phyloP scores from a whole-genome alignment of 306 rosid species.

The Dryas alaskensis region DNA sequence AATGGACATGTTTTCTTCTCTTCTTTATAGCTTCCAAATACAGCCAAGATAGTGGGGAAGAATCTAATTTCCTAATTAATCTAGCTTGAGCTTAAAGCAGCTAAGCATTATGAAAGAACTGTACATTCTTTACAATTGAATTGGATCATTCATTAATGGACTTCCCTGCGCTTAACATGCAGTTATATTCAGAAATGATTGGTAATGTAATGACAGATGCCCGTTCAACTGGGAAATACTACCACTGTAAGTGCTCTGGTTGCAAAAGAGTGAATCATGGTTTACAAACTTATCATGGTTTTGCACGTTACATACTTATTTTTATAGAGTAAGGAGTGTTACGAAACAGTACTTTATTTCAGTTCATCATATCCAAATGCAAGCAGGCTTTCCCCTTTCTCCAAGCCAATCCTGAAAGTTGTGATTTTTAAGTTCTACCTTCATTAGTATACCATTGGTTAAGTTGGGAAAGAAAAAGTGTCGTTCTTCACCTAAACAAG shows the following conservation, averaged over 20 bases:
- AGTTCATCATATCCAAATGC: not conserved
- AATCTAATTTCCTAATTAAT: not conserved
- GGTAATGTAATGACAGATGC: slow-evolving; percentile 95
- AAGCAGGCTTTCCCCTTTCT: not conserved
- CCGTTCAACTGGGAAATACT: slow-evolving; percentile 88
- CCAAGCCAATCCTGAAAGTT: not conserved
- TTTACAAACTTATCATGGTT: not conserved
- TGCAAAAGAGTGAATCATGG: not conserved
- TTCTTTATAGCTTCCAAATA: not conserved
- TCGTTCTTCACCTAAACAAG: too few relatives aligned
- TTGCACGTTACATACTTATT: not conserved
- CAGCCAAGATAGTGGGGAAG: not conserved
- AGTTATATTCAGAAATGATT: slow-evolving; percentile 90
- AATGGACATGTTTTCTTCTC: not conserved
- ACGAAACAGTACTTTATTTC: not conserved
- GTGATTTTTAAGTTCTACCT: not conserved
- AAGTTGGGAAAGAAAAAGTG: not conserved
- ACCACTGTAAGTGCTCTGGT: slow-evolving; percentile 62
- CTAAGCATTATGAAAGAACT: not conserved
- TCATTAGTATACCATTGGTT: not conserved
- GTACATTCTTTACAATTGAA: not conserved
- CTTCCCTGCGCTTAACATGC: slow-evolving; percentile 17
- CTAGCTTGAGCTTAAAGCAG: not conserved
- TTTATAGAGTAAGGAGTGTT: not conserved
- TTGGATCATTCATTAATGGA: not conserved